Conservation (phyloP, 257 asterid species). For the Solanum tacnaense region DNA sequence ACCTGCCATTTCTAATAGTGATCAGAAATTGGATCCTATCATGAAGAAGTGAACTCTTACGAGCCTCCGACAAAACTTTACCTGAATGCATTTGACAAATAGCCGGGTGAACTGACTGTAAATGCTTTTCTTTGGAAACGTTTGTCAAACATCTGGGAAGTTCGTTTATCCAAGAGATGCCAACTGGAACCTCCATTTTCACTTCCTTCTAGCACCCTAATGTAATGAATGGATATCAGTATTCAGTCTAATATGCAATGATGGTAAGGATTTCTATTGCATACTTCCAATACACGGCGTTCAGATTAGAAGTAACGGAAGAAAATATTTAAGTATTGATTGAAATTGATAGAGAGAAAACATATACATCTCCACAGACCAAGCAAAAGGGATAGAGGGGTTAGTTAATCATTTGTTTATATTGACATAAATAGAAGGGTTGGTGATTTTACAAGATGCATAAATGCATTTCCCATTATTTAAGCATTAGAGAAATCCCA, state of each 20-base stretch:
- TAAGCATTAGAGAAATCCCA: background rate
- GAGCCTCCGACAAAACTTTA: constrained; percentile 1
- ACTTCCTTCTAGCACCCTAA: constrained; percentile 87
- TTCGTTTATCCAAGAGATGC: constrained; percentile 60
- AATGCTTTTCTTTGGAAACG: constrained; percentile 70
- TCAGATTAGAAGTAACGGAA: background rate
- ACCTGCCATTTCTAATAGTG: constrained; percentile 30
- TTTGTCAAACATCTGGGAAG: constrained; percentile 48
- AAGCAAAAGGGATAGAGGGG: background rate
- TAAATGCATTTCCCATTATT: background rate
- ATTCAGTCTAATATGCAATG: background rate
- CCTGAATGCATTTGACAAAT: constrained; percentile 86
- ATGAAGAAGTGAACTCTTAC: background rate
- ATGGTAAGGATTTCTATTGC: background rate
- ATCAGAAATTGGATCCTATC: background rate
- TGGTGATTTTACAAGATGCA: background rate
- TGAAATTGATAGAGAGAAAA: no score
- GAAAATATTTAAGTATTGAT: background rate
- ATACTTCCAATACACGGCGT: background rate
- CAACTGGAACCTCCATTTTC: constrained; percentile 70
- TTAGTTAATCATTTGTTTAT: background rate
- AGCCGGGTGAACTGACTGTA: constrained; percentile 28
- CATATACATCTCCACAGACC: background rate
- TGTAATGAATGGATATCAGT: constrained; percentile 2
- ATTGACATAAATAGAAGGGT: background rate